Conservation (phyloP, 441 rosid species). For the Gossypium schwendimanii region DNA sequence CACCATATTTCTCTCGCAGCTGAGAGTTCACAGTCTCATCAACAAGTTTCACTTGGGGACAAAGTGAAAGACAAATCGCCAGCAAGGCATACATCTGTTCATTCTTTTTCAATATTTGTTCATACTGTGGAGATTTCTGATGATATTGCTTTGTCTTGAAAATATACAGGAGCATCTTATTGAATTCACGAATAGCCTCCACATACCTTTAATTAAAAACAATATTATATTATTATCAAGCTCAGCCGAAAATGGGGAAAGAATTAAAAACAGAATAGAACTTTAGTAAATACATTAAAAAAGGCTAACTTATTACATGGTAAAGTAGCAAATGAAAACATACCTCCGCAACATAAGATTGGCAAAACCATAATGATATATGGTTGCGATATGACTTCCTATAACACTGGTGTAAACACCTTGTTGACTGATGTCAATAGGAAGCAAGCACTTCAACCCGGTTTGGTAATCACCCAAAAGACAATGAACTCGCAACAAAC, state of each 20-base stretch:
- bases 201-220: constrained; percentile 52
- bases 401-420: constrained; percentile 87
- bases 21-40: constrained; percentile 86
- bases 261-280: not conserved
- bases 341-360: constrained; percentile 91
- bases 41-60: constrained; percentile 79
- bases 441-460: constrained; percentile 80
- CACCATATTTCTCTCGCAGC: constrained; percentile 89
- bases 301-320: not conserved
- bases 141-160: constrained; percentile 90
- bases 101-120: constrained; percentile 88
- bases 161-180: constrained; percentile 80
- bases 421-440: constrained; percentile 86
- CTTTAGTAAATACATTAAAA: not conserved
- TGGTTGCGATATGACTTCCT: constrained; percentile 83
- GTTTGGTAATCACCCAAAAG: constrained; percentile 93
- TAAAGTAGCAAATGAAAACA: not conserved
- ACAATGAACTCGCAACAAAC: constrained; percentile 87
- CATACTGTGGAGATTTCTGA: constrained; percentile 89
- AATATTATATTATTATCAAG: not conserved
- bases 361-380: constrained; percentile 95
- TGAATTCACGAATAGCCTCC: constrained; percentile 88
- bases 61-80: constrained; percentile 72
- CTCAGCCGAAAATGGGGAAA: not conserved
- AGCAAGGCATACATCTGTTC: constrained; percentile 96